phyloP scores from a whole-genome alignment of 495 filamentous ascomycete species.

The Penicillium riverlandense region DNA sequence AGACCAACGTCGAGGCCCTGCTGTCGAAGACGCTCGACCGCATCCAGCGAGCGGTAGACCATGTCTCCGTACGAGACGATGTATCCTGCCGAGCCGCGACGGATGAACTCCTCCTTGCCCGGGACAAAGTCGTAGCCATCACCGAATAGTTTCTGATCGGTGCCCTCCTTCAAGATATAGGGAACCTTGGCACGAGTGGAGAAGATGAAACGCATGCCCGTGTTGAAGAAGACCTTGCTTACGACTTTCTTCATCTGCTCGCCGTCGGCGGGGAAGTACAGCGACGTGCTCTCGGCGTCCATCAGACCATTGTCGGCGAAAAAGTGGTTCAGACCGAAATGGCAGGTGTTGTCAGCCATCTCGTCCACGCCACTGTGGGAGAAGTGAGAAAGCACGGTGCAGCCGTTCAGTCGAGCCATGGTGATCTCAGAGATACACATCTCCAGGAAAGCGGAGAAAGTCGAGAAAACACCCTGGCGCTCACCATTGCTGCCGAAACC shows the following conservation, averaged over 20 bases:
- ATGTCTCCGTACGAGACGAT: conserved; percentile 35
- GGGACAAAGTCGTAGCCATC: conserved; percentile 30
- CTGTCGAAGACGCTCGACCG: conserved; percentile 27
- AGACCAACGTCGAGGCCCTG: conserved; percentile 28
- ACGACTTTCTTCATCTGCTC: conserved; percentile 40
- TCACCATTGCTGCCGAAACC: conserved; percentile 32
- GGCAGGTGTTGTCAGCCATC: conserved; percentile 38
- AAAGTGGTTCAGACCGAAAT: conserved; percentile 37
- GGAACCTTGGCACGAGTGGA: conserved; percentile 35
- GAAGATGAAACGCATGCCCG: conserved; percentile 33
- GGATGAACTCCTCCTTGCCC: conserved; percentile 32
- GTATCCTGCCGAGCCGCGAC: conserved; percentile 28
- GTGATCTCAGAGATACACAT: conserved; percentile 37
- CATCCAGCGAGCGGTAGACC: conserved; percentile 35
- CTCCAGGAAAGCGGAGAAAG: conserved; percentile 35
- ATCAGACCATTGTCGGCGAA: conserved; percentile 35
- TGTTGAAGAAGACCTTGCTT: conserved; percentile 28
- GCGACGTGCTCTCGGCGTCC: conserved; percentile 20
- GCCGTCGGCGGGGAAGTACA: conserved; percentile 37
- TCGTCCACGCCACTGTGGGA: conserved; percentile 35
- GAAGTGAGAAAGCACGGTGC: conserved; percentile 33
- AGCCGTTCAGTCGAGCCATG: conserved; percentile 35
- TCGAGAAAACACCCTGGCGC: conserved; percentile 35
- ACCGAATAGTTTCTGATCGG: conserved; percentile 28
- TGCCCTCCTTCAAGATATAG: conserved; percentile 32